These are phyloP conservation scores for Begonia masoniana DNA, from an alignment of 306 rosid genomes.

Conservation along the genomic window DNA sequence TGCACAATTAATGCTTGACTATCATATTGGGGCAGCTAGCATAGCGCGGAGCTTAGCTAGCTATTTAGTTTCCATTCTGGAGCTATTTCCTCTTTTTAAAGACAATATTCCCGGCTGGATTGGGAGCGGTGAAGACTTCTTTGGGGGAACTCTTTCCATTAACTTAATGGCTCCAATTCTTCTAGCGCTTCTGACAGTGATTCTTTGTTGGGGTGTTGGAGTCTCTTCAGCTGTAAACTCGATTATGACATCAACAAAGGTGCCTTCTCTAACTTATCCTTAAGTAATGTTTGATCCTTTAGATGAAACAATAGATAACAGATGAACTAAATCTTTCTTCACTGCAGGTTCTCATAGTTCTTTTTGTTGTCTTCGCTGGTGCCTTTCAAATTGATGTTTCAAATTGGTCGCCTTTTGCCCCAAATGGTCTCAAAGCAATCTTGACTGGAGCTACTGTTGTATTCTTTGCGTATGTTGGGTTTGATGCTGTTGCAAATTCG, in stretches of 20 bases:
- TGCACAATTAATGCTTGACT: constrained; percentile 83
- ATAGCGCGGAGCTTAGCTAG: constrained; percentile 88
- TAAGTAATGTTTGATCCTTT: neutral
- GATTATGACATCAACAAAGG: constrained; percentile 82
- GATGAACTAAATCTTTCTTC: constrained; percentile 3
- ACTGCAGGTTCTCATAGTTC: constrained; percentile 65
- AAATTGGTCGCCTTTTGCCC: constrained; percentile 97
- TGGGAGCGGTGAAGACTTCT: constrained; percentile 66
- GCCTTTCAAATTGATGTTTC: constrained; percentile 88
- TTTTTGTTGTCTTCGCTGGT: constrained; percentile 62
- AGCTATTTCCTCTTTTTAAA: constrained; percentile 66
- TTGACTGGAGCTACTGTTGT: constrained; percentile 95
- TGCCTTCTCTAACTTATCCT: constrained; percentile 16
- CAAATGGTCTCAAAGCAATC: constrained; percentile 53
- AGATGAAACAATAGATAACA: constrained; percentile 5
- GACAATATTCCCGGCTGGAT: constrained; percentile 77
- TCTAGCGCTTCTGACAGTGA: constrained; percentile 47
- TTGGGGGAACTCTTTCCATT: constrained; percentile 70
- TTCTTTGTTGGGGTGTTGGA: constrained; percentile 74
- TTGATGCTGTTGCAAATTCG: constrained; percentile 99
- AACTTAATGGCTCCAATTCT: constrained; percentile 82
- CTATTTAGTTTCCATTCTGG: constrained; percentile 59
- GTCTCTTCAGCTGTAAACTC: constrained; percentile 77
- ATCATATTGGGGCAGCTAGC: constrained; percentile 97
- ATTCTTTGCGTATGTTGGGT: constrained; percentile 95